Evolutionary conservation across 768 basidiomycete genomes (phyloP), one percentile per base, ranked within the genome.

Genomic region (Royoungia palumana): DNA sequence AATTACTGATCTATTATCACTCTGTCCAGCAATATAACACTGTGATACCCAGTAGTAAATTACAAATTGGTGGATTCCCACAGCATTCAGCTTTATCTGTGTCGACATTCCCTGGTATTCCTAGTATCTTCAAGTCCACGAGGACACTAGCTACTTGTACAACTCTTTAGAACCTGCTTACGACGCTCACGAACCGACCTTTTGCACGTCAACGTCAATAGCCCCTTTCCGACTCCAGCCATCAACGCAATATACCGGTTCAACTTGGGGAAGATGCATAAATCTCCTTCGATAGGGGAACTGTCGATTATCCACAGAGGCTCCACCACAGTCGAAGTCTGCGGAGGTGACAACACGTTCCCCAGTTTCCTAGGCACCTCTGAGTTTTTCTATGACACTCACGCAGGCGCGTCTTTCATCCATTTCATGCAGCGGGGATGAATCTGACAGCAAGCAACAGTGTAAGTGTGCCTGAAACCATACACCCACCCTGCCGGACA

Each of bases 311-410:
- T 61, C 68, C 77, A 58, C 59, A 77, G 59, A 50, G 77, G 82
- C 34, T 68, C 79, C 4, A 81, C 81, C 2, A 80, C 85, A 14
- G 66, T 85, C 9, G 83, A 89, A 51, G 79, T 88, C 24, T 85
- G 87, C 59, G 77, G 82, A 50, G 76, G 79, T 35, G 83, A 83
- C 12, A 42, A 60, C 14, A 47, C 63, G 17, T 66, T 64, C 35
- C 69, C 77, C 3, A 65, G 72, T 12, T 74, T 83, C 30, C 70
- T 76, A 43, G 80, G 78, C 39, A 69, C 74, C 6, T 68, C 85
- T 0, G 79, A 80, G 54, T 73, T 77, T 44, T 80, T 83, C 55
- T 90, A 89, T 57, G 88, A 90, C 64, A 56, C 81, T 17, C 81
- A 78, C 62, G 88, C 88, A 52, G 76, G 85, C 80, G 58, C 62